phyloP scores from a whole-genome alignment of 2,329 filamentous ascomycete genomes.

The Fonsecaea pedrosoi region DNA sequence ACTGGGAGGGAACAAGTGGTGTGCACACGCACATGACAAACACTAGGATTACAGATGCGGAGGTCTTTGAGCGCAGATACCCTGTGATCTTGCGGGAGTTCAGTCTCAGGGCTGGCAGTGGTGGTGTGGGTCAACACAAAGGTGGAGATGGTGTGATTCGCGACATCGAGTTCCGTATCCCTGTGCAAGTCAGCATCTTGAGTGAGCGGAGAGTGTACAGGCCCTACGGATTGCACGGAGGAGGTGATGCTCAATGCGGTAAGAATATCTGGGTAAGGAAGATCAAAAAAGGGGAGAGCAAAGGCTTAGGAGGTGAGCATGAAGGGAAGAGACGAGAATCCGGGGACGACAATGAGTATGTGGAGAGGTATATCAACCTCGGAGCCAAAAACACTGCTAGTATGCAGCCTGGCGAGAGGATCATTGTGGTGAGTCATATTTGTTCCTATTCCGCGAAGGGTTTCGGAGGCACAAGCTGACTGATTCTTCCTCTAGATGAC shows the following conservation, averaged over 20 bases:
- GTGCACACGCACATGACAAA: conserved; percentile 90
- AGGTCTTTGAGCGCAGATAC: conserved; percentile 81
- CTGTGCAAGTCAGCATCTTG: conserved; percentile 80
- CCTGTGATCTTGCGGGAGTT: conserved; percentile 78
- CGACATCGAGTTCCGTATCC: conserved; percentile 83
- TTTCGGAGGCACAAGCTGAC: conserved; percentile 10
- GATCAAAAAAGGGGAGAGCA: conserved; percentile 60
- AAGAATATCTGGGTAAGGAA: conserved; percentile 86
- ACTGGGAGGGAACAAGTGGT: conserved; percentile 77
- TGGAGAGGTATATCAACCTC: conserved; percentile 63
- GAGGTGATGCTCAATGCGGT: conserved; percentile 77
- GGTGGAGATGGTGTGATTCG: conserved; percentile 80
- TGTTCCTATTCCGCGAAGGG: neutral
- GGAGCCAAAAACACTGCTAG: conserved; percentile 68
- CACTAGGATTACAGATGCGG: conserved; percentile 81
- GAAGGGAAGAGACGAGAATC: conserved; percentile 58
- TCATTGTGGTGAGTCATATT: conserved; percentile 66
- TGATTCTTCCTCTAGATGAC: conserved; percentile 35
- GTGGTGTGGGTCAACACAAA: conserved; percentile 69
- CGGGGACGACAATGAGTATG: conserved; percentile 45
- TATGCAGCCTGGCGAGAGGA: conserved; percentile 66
- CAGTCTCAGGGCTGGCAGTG: conserved; percentile 68
- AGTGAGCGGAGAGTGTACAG: conserved; percentile 77
- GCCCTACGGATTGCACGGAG: conserved; percentile 84
- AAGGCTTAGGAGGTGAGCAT: conserved; percentile 48